These are phyloP conservation scores for Barbarea vulgaris DNA, from an alignment of 345 rosid genomes.

Conservation along the genomic window DNA sequence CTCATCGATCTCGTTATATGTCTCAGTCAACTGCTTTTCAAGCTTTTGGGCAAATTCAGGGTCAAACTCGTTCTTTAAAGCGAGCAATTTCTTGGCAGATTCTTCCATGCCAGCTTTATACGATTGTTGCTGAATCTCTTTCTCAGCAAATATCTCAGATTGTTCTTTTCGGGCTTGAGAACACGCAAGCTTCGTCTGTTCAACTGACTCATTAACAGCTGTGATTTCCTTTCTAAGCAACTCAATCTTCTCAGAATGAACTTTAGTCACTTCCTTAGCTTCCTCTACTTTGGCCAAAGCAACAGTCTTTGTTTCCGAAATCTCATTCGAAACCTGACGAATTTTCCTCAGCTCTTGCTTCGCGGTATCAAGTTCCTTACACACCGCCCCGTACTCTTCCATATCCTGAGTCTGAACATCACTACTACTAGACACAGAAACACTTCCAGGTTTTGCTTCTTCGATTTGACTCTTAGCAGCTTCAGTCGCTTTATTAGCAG, in stretches of 20 bases:
- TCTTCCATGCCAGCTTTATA: slow-evolving; percentile 70
- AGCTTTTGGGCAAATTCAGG: slow-evolving; percentile 66
- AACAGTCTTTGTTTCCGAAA: slow-evolving; percentile 55
- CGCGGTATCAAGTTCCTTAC: slow-evolving; percentile 67
- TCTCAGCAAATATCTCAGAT: slow-evolving; percentile 64
- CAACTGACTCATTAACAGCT: slow-evolving; percentile 69
- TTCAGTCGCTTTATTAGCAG: slow-evolving; percentile 65
- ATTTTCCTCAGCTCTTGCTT: slow-evolving; percentile 80
- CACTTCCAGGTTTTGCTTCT: slow-evolving; percentile 50
- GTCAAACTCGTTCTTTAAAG: slow-evolving; percentile 66
- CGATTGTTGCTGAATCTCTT: slow-evolving; percentile 63
- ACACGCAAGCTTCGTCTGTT: slow-evolving; percentile 78
- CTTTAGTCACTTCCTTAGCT: slow-evolving; percentile 61
- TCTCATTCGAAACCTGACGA: slow-evolving; percentile 64
- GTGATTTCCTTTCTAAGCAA: slow-evolving; percentile 79
- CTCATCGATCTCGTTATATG: slow-evolving; percentile 57
- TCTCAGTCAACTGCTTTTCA: slow-evolving; percentile 64
- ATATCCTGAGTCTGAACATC: slow-evolving; percentile 57
- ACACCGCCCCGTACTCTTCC: slow-evolving; percentile 57
- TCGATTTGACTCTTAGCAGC: slow-evolving; percentile 62
- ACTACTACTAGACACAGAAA: slow-evolving; percentile 48
- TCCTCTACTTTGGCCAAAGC: slow-evolving; percentile 64
- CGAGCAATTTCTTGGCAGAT: slow-evolving; percentile 57
- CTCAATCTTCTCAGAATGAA: slow-evolving; percentile 67
- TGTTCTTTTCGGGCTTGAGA: slow-evolving; percentile 71